phyloP scores from a whole-genome alignment of 768 basidiomycete species.

The Collybiopsis confluens region DNA sequence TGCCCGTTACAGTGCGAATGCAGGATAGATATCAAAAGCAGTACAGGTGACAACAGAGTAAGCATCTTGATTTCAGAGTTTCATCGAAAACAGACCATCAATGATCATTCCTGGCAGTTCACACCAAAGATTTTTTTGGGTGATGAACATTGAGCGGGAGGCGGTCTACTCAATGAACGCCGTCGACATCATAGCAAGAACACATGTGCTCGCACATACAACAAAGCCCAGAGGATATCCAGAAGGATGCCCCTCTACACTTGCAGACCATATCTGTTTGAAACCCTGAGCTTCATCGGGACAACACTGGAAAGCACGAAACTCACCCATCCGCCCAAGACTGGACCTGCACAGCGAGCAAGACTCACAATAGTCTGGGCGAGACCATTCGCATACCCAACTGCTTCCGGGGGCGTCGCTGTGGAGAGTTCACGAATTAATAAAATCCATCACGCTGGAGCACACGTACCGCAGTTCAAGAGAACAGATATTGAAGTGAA shows the following conservation, averaged over 20 bases:
- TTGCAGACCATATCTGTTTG: conserved; percentile 65
- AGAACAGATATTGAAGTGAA: conserved; percentile 91
- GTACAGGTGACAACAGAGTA: too few species aligned
- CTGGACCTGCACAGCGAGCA: conserved; percentile 85
- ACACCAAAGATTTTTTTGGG: too few species aligned
- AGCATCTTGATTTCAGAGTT: too few species aligned
- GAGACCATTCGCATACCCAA: conserved; percentile 91
- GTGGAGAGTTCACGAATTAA: conserved; percentile 9
- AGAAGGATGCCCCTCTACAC: conserved; percentile 60
- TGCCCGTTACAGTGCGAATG: too few species aligned
- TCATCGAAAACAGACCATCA: too few species aligned
- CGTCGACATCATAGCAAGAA: not conserved
- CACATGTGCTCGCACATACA: conserved; percentile 38
- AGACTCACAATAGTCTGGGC: conserved; percentile 95
- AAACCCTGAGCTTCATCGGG: conserved; percentile 12
- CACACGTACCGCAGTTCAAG: conserved; percentile 69
- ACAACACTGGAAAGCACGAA: conserved; percentile 2
- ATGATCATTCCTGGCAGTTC: too few species aligned
- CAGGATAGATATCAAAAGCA: too few species aligned
- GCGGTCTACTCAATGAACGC: not conserved
- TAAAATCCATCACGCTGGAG: not conserved
- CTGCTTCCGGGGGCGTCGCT: conserved; percentile 89
- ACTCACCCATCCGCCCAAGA: conserved; percentile 77
- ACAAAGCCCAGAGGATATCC: conserved; percentile 78
- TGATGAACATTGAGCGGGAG: too few species aligned